A percentile compares a stretch with the other conserved stretches of the same genome.
These are phyloP conservation scores for Brassica hybrid DNA, from an alignment of 441 rosid genomes.

Conservation along the genomic window DNA sequence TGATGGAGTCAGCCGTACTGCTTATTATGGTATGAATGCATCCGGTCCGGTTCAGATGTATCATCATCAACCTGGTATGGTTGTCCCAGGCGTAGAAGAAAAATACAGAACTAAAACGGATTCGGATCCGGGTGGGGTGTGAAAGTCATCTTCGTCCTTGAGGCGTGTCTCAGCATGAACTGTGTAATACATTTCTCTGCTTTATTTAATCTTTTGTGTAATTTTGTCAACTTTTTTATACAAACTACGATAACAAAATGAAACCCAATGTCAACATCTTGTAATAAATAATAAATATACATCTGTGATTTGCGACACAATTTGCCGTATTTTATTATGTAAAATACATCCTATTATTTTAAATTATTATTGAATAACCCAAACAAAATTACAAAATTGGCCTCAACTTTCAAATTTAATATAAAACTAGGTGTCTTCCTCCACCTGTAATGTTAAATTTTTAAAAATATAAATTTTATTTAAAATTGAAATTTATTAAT, in stretches of 20 bases:
- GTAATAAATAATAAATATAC: slow-evolving; percentile 7
- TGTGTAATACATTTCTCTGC: slow-evolving; percentile 20
- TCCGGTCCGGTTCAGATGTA: slow-evolving; percentile 57
- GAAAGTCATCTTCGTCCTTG: neutral
- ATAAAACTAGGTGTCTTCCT: no score
- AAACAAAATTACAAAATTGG: no score
- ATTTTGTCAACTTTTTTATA: slow-evolving; percentile 31
- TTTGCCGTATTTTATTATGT: neutral
- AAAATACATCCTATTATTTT: neutral
- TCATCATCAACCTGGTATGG: slow-evolving; percentile 54
- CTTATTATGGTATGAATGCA: slow-evolving; percentile 65
- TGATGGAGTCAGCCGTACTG: slow-evolving; percentile 61
- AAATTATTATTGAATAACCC: neutral
- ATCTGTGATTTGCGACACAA: neutral
- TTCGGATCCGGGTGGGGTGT: slow-evolving; percentile 47
- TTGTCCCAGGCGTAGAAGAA: slow-evolving; percentile 62
- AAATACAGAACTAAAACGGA: slow-evolving; percentile 52
- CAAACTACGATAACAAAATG: slow-evolving; percentile 2
- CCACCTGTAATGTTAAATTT: no score
- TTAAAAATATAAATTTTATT: no score
- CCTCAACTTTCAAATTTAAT: neutral
- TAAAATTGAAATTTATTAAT: no score
- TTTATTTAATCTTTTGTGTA: neutral
- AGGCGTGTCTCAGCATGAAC: neutral
- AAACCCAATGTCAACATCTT: neutral